Evolutionary conservation across 331 rosid genomes (phyloP).

Genomic region (Acacia pycnantha): DNA sequence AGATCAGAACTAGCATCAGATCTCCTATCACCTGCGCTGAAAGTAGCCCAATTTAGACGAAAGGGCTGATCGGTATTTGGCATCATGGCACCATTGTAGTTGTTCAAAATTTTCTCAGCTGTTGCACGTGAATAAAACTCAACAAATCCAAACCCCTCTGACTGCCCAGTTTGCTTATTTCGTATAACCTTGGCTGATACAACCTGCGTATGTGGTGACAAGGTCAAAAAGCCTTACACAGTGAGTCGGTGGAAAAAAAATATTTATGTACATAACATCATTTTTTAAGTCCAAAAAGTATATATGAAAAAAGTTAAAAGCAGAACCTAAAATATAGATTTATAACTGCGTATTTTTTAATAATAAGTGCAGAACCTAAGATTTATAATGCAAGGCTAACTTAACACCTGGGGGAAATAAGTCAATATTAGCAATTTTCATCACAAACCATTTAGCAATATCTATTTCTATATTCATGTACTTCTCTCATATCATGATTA

Average conservation of each 20-base stretch:
- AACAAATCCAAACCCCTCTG: conserved; percentile 95
- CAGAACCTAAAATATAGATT: background rate
- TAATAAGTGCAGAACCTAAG: background rate
- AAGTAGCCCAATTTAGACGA: conserved; percentile 96
- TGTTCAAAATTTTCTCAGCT: conserved; percentile 88
- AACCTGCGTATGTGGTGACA: conserved; percentile 50
- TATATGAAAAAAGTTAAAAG: background rate
- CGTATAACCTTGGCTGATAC: conserved; percentile 86
- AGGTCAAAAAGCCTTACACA: conserved; percentile 22
- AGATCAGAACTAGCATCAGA: conserved; percentile 73
- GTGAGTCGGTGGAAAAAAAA: background rate
- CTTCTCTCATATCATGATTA: background rate
- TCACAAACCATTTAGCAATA: background rate
- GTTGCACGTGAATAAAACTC: conserved; percentile 81
- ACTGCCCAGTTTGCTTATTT: conserved; percentile 88
- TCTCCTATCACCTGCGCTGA: conserved; percentile 76
- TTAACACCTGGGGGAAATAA: background rate
- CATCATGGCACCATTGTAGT: conserved; percentile 70
- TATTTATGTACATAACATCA: background rate
- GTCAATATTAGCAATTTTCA: background rate
- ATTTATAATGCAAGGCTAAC: background rate
- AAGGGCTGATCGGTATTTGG: conserved; percentile 91
- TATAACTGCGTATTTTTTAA: background rate
- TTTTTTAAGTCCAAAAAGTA: background rate
- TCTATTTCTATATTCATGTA: background rate